A percentile compares a stretch with the other conserved stretches of the same genome.
These are phyloP conservation scores for Calophaca sinica DNA, from an alignment of 306 rosid genomes.

Conservation along the genomic window DNA sequence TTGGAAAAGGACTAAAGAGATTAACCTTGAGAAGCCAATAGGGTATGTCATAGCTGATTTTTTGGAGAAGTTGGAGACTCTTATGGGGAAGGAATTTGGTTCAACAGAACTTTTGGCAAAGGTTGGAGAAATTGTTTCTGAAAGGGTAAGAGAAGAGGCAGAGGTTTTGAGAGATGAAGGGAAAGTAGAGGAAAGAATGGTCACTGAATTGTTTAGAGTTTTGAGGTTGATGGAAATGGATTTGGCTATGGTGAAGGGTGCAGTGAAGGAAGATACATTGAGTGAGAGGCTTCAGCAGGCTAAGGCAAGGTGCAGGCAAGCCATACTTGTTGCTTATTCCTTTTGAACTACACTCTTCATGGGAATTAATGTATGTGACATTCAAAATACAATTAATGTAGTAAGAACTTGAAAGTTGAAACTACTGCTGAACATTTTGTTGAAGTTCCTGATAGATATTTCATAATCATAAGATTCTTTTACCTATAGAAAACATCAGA, in stretches of 20 bases:
- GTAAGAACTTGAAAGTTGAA: constrained; percentile 1
- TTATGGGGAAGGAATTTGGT: constrained; percentile 85
- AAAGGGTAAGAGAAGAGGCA: constrained; percentile 91
- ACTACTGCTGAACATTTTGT: constrained; percentile 12
- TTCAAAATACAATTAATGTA: not conserved
- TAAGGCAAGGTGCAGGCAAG: constrained; percentile 96
- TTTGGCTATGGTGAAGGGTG: constrained; percentile 86
- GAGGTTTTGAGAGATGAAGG: constrained; percentile 78
- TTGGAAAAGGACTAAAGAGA: constrained; percentile 92
- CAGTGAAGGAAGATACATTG: constrained; percentile 85
- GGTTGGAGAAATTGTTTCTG: constrained; percentile 87
- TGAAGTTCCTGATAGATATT: not conserved
- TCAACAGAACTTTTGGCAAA: constrained; percentile 73
- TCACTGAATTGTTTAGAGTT: constrained; percentile 80
- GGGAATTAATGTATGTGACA: constrained; percentile 24
- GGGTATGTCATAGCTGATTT: constrained; percentile 85
- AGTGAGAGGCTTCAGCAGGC: constrained; percentile 79
- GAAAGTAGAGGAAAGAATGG: constrained; percentile 90
- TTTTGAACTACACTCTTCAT: constrained; percentile 51
- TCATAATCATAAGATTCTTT: constrained; percentile 18
- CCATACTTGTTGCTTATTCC: constrained; percentile 87
- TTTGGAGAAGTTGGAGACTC: constrained; percentile 76
- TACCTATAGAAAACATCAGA: not conserved
- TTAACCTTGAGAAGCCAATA: constrained; percentile 71
- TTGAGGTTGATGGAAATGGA: constrained; percentile 93